Evolutionary conservation across 139 green algal genomes (phyloP).

Genomic region (Parachlorella kessleri): DNA sequence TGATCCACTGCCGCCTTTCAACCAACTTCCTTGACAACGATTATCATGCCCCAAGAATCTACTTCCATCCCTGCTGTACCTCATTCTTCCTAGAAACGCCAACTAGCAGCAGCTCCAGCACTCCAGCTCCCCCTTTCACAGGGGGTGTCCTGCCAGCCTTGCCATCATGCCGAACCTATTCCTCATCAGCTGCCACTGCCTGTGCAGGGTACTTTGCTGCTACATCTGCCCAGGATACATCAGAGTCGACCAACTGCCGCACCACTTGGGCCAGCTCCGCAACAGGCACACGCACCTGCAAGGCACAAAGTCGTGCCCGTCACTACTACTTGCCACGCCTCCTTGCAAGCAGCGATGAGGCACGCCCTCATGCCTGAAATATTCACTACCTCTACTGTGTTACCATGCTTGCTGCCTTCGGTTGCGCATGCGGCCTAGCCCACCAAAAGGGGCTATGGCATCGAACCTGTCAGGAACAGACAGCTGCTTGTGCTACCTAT

Average conservation of each 20-base stretch:
- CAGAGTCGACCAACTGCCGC: slow-evolving; percentile 61
- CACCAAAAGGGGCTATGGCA: no score
- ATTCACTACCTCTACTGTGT: no score
- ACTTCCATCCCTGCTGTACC: background rate
- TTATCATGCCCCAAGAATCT: background rate
- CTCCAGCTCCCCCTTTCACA: background rate
- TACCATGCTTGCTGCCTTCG: background rate
- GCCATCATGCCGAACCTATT: no score
- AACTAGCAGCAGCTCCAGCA: background rate
- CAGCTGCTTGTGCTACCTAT: background rate
- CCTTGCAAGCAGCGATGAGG: background rate
- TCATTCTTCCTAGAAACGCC: background rate
- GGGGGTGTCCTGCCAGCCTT: background rate
- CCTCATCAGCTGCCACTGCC: slow-evolving; percentile 35
- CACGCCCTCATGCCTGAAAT: background rate
- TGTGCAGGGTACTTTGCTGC: slow-evolving; percentile 82
- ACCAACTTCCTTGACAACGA: background rate
- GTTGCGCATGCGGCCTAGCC: no score
- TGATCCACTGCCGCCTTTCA: no score
- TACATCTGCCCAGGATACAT: slow-evolving; percentile 74
- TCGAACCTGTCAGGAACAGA: no score
- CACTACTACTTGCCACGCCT: background rate
- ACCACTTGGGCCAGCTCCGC: slow-evolving; percentile 77
- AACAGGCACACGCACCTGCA: slow-evolving; percentile 74
- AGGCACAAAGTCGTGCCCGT: background rate